Percentiles rank a stretch among this genome's conserved stretches.
Conservation (phyloP, 176 grass and related monocot species). For the Carex scoparia region DNA sequence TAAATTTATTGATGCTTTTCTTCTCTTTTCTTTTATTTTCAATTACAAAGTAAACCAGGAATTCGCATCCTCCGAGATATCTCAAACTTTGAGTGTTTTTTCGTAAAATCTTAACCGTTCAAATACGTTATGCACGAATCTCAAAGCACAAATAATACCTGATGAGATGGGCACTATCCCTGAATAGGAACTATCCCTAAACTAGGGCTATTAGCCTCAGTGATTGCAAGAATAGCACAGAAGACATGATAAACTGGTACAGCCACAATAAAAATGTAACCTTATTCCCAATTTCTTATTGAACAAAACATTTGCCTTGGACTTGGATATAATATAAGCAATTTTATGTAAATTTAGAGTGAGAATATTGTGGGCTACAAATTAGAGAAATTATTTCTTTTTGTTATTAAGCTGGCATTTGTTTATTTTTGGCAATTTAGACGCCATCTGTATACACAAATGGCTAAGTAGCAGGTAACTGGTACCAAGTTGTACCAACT, state of each 20-base stretch:
- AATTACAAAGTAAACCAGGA: background rate
- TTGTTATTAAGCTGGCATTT: background rate
- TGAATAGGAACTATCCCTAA: background rate
- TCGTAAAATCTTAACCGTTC: too few species aligned
- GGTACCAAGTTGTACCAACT: background rate
- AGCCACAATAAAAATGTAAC: background rate
- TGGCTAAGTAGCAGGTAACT: background rate
- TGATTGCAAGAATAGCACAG: background rate
- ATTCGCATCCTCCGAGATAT: too few species aligned
- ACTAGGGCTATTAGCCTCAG: background rate
- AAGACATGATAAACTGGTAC: background rate
- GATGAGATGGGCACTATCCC: too few species aligned
- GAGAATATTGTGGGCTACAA: background rate
- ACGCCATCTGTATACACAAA: background rate
- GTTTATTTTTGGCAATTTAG: background rate
- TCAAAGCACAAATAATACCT: too few species aligned
- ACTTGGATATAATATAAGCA: background rate
- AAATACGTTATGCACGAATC: too few species aligned
- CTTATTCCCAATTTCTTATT: background rate
- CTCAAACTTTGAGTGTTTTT: too few species aligned
- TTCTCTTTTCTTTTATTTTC: background rate
- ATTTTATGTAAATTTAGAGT: background rate
- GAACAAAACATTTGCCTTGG: background rate
- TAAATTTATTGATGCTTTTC: background rate
- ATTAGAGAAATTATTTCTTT: background rate